These are phyloP conservation scores for Blastocystis hominis DNA, from an alignment of 352 stramenopile species.

Conservation along the genomic window DNA sequence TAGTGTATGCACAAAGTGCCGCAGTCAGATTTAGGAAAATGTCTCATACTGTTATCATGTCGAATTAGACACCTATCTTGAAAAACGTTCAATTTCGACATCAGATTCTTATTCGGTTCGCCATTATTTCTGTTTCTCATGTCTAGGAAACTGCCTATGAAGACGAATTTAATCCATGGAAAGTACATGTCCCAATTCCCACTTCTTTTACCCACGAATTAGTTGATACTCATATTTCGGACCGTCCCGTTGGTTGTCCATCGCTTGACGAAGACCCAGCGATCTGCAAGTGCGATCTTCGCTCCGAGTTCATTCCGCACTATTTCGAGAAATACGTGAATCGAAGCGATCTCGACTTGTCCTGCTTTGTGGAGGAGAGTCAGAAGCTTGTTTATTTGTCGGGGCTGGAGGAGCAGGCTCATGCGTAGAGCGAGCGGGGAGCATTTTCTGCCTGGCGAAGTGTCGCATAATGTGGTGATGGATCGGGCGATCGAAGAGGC, in stretches of 20 bases:
- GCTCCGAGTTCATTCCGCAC: neutral
- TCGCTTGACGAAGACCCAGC: too few relatives aligned
- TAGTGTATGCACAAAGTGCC: neutral
- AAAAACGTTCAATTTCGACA: neutral
- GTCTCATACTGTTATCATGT: slow-evolving; percentile 27
- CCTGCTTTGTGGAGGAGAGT: neutral
- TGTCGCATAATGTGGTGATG: neutral
- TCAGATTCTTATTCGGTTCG: too few relatives aligned
- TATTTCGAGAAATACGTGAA: neutral
- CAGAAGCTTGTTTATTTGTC: slow-evolving; percentile 7
- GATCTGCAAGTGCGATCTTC: neutral
- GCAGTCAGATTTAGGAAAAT: neutral
- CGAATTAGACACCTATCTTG: neutral
- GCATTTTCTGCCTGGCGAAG: neutral
- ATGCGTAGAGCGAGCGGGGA: neutral
- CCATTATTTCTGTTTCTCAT: too few relatives aligned
- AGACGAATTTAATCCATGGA: too few relatives aligned
- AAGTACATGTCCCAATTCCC: too few relatives aligned
- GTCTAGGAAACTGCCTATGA: too few relatives aligned
- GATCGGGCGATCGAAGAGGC: neutral
- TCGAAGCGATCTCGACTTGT: neutral
- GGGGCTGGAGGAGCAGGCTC: neutral
- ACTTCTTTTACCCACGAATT: too few relatives aligned
- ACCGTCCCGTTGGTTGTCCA: too few relatives aligned
- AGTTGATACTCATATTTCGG: too few relatives aligned